Percentiles rank a stretch among this genome's conserved stretches.
phyloP scores from a whole-genome alignment of 768 basidiomycete species.

The Serpula lacrymans region DNA sequence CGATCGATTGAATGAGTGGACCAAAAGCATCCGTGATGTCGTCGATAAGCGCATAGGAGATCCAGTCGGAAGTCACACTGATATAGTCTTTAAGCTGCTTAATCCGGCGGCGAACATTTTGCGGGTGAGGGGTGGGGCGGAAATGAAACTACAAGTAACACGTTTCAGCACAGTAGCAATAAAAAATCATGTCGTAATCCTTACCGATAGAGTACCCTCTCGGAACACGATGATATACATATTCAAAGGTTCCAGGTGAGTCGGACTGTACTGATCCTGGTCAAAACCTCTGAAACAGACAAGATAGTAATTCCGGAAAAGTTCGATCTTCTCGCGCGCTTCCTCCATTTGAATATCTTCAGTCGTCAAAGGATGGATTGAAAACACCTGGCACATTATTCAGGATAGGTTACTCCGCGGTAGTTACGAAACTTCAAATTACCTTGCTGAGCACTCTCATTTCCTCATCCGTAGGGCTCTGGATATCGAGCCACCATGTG shows the following conservation, averaged over 20 bases:
- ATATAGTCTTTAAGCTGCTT: constrained; percentile 99
- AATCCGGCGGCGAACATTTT: constrained; percentile 95
- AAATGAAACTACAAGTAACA: constrained; percentile 78
- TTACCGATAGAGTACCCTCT: constrained; percentile 90
- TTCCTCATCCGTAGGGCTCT: constrained; percentile 93
- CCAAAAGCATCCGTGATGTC: constrained; percentile 99
- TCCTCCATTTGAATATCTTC: constrained; percentile 99
- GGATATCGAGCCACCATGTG: constrained; percentile 98
- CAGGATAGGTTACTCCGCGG: constrained; percentile 3
- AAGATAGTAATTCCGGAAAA: constrained; percentile 97
- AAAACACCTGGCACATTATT: constrained; percentile 84
- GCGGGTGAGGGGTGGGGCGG: constrained; percentile 94
- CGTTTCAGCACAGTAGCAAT: not conserved
- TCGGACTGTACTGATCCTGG: constrained; percentile 96
- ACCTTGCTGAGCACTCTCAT: constrained; percentile 97
- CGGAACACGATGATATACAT: constrained; percentile 99
- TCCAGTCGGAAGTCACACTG: constrained; percentile 98
- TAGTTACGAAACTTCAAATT: constrained; percentile 5
- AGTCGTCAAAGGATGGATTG: constrained; percentile 95
- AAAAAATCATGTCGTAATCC: constrained; percentile 23
- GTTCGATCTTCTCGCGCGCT: constrained; percentile 98
- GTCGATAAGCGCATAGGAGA: constrained; percentile 98
- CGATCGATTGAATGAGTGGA: constrained; percentile 96
- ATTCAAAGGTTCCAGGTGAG: constrained; percentile 95
- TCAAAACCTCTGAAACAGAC: constrained; percentile 99